Evolutionary conservation across 495 filamentous ascomycete genomes (phyloP).

Genomic region (Acidomyces sp.): DNA sequence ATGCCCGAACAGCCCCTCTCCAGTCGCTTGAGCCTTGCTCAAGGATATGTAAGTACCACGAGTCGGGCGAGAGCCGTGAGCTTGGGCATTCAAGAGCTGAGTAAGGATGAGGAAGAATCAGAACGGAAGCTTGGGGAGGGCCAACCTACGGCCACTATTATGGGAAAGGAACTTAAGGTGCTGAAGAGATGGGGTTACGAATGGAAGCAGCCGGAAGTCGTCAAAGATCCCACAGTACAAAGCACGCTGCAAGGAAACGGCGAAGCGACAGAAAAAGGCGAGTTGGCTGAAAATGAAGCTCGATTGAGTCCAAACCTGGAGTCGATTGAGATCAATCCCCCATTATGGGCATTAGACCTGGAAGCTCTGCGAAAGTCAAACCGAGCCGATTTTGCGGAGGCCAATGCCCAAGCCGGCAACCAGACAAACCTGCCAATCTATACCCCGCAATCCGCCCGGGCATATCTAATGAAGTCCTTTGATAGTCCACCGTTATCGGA

Average conservation of each 20-base stretch:
- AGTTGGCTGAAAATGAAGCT: not conserved
- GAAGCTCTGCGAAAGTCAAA: conserved; percentile 45
- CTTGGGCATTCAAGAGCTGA: conserved; percentile 55
- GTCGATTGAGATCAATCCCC: conserved; percentile 38
- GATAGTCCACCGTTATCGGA: conserved; percentile 24
- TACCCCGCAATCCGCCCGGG: conserved; percentile 47
- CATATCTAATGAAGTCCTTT: conserved; percentile 50
- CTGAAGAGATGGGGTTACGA: conserved; percentile 68
- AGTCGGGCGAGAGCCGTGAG: conserved; percentile 60
- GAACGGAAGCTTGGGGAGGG: conserved; percentile 63
- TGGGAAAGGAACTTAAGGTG: conserved; percentile 59
- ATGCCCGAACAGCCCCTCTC: conserved; percentile 77
- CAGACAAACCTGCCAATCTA: conserved; percentile 48
- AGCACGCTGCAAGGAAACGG: conserved; percentile 13
- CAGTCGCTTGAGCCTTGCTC: conserved; percentile 62
- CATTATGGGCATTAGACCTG: conserved; percentile 69
- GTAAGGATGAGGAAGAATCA: conserved; percentile 39
- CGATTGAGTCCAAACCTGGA: too few relatives aligned
- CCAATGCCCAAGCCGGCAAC: conserved; percentile 18
- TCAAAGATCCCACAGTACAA: conserved; percentile 24
- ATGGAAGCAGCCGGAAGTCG: conserved; percentile 36
- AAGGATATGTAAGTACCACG: conserved; percentile 68
- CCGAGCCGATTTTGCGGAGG: conserved; percentile 18
- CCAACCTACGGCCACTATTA: conserved; percentile 53
- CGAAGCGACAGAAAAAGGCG: conserved; percentile 4